Conservation (phyloP, 2,329 filamentous ascomycete species). For the Claviceps digitariae region DNA sequence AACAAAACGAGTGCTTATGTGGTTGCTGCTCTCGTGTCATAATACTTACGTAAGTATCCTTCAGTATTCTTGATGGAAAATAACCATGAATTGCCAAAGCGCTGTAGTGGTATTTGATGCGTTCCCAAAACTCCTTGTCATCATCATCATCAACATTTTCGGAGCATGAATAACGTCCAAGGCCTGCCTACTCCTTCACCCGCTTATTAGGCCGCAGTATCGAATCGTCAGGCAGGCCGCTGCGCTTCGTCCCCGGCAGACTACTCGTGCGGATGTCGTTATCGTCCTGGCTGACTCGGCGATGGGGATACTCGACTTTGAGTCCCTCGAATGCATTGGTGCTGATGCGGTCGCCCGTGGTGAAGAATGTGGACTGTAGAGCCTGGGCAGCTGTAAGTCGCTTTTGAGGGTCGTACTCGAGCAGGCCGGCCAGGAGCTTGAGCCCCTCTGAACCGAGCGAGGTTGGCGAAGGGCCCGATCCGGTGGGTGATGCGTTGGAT, state of each 20-base stretch:
- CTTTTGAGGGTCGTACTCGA: conserved; percentile 88
- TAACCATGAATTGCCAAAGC: too few relatives aligned
- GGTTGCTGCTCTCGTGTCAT: too few relatives aligned
- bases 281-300: conserved; percentile 85
- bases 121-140: too few relatives aligned
- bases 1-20: too few relatives aligned
- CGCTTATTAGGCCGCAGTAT: conserved; percentile 51
- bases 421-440: conserved; percentile 63
- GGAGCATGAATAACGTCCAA: neutral
- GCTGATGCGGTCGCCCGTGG: conserved; percentile 55
- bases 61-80: too few relatives aligned
- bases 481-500: conserved; percentile 34
- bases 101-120: neutral
- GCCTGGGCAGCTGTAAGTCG: conserved; percentile 79
- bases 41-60: too few relatives aligned
- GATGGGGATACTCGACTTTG: conserved; percentile 76
- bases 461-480: conserved; percentile 26
- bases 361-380: conserved; percentile 83
- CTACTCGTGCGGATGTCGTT: conserved; percentile 90
- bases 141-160: neutral
- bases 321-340: conserved; percentile 85
- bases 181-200: conserved; percentile 44
- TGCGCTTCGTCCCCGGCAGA: conserved; percentile 80
- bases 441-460: conserved; percentile 66
- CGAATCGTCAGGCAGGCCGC: conserved; percentile 68